phyloP scores from a whole-genome alignment of 2,329 filamentous ascomycete species.

The Aspergillus caelatus region DNA sequence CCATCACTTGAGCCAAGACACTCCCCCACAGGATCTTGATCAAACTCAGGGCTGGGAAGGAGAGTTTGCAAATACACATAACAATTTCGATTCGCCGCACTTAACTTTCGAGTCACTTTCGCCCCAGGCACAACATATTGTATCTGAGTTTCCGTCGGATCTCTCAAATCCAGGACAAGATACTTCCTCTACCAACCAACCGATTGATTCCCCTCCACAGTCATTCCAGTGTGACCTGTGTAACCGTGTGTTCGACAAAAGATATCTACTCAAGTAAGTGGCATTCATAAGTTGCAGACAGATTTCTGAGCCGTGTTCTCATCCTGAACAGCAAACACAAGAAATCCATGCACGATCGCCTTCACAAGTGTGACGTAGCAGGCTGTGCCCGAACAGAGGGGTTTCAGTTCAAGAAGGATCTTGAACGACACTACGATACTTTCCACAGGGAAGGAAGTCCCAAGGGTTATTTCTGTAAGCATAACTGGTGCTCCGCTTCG shows the following conservation, averaged over 20 bases:
- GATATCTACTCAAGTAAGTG: background rate
- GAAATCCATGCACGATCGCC: background rate
- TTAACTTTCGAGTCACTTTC: background rate
- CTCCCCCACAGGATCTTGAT: background rate
- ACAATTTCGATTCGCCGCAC: background rate
- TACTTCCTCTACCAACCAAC: background rate
- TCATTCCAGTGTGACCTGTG: background rate
- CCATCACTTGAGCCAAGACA: background rate
- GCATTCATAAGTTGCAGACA: background rate
- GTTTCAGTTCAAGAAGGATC: background rate
- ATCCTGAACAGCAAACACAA: background rate
- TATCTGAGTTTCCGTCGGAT: background rate
- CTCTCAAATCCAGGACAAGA: background rate
- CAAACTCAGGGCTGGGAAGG: background rate
- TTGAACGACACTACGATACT: background rate
- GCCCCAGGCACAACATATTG: background rate
- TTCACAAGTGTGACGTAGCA: background rate
- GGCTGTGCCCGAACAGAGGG: background rate
- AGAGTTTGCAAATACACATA: background rate
- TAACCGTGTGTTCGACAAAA: background rate
- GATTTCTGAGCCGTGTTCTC: background rate
- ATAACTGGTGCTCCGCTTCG: background rate
- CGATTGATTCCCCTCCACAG: background rate
- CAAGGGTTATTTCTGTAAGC: background rate
- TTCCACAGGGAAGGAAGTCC: background rate